Percentiles rank a stretch among this genome's conserved stretches.
These are phyloP conservation scores for Mycena chlorophos DNA, from an alignment of 768 basidiomycete genomes.

Conservation along the genomic window DNA sequence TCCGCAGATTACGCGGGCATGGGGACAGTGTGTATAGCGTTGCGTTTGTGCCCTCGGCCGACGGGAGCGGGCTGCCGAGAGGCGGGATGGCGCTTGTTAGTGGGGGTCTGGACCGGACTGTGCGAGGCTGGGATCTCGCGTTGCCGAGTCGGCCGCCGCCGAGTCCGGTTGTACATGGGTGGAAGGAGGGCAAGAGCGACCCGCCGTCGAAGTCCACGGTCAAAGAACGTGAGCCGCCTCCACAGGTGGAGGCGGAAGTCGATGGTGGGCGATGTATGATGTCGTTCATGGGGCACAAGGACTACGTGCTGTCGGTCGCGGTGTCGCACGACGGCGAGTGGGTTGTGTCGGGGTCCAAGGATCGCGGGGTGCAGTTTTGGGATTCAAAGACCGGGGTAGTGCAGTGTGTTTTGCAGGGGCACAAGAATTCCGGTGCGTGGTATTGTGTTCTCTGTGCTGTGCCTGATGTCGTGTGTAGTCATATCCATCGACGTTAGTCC, in stretches of 20 bases:
- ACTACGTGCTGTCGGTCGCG: constrained; percentile 56
- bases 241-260: constrained; percentile 67
- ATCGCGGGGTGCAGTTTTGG: constrained; percentile 80
- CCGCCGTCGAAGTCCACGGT: not conserved
- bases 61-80: constrained; percentile 22
- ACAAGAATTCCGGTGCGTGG: constrained; percentile 39
- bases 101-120: constrained; percentile 50
- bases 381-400: constrained; percentile 58
- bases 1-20: constrained; percentile 62
- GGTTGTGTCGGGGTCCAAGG: constrained; percentile 81
- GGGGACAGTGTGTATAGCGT: constrained; percentile 68
- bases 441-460: constrained; percentile 18
- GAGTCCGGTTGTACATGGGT: constrained; percentile 15
- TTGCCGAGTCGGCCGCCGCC: not conserved
- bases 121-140: constrained; percentile 28
- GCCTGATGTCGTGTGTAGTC: constrained; percentile 17
- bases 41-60: constrained; percentile 63
- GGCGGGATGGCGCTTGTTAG: constrained; percentile 49
- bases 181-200: constrained; percentile 11
- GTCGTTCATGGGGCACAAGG: constrained; percentile 90
- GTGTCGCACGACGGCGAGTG: constrained; percentile 79
- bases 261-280: constrained; percentile 59
- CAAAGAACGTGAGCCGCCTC: constrained; percentile 3
- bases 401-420: constrained; percentile 58
- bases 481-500: constrained; percentile 37